Evolutionary conservation across 192 early-diverging fungal species (phyloP).

Genomic region (Phycomyces blakesleeanus): DNA sequence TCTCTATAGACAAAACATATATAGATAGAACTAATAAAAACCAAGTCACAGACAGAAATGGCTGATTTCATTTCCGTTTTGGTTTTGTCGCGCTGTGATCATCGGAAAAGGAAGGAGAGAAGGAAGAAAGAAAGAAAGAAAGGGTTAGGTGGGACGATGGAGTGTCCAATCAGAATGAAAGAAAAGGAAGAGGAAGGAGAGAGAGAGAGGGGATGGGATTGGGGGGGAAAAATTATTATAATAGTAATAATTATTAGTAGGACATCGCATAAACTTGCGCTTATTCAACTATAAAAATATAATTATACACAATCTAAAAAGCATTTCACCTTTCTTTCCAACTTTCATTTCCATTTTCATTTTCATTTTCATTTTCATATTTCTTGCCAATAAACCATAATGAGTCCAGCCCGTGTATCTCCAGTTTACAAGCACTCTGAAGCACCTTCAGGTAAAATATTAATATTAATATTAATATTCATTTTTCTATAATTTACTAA

Average conservation of each 20-base stretch:
- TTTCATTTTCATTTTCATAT: neutral
- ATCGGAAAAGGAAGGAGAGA: neutral
- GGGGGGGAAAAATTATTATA: too few species aligned
- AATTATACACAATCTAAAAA: neutral
- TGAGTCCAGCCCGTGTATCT: neutral
- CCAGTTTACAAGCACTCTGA: neutral
- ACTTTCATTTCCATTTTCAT: neutral
- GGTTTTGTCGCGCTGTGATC: neutral
- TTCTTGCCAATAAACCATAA: neutral
- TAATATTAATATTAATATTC: neutral
- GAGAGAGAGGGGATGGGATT: too few species aligned
- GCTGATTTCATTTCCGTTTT: neutral
- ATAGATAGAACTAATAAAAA: neutral
- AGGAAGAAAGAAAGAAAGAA: too few species aligned
- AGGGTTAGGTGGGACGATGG: too few species aligned
- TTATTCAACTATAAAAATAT: neutral
- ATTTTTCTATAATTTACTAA: neutral
- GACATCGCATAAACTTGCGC: slow-evolving; percentile 1
- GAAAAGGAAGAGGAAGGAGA: too few species aligned
- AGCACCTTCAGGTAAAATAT: neutral
- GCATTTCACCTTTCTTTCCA: neutral
- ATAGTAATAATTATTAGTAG: too few species aligned
- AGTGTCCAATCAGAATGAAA: too few species aligned
- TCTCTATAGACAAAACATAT: too few species aligned
- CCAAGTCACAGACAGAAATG: neutral